Conservation (phyloP, 2,329 filamentous ascomycete species). For the Ophiostoma australiae region DNA sequence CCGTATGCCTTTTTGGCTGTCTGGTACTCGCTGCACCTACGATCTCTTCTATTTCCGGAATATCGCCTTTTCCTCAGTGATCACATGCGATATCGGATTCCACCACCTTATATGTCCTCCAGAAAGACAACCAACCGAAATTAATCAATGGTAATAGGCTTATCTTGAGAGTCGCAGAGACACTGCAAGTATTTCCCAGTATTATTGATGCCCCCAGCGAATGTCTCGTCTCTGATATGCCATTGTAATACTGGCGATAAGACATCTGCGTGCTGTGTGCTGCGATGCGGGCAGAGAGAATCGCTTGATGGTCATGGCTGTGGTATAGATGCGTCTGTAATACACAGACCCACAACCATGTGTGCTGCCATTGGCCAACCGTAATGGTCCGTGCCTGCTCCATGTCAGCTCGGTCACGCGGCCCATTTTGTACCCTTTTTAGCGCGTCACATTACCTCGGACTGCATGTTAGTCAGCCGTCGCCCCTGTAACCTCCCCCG, state of each 20-base stretch:
- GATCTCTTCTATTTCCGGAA: background rate
- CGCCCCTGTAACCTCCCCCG: background rate
- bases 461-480: background rate
- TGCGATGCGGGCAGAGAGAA: background rate
- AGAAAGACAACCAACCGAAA: background rate
- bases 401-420: constrained; percentile 4
- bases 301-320: background rate
- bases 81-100: background rate
- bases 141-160: background rate
- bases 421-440: background rate
- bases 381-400: background rate
- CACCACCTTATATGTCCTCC: background rate
- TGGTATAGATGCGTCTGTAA: background rate
- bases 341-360: background rate
- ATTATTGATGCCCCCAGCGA: background rate
- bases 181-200: background rate
- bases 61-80: background rate
- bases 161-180: background rate
- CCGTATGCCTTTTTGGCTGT: background rate
- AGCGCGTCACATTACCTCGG: constrained; percentile 9
- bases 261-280: background rate
- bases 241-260: background rate
- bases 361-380: background rate
- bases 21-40: background rate
- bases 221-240: background rate